These are phyloP conservation scores for Asterella californica DNA, from an alignment of 225 moss, liverwort and hornwort species.

Conservation along the genomic window DNA sequence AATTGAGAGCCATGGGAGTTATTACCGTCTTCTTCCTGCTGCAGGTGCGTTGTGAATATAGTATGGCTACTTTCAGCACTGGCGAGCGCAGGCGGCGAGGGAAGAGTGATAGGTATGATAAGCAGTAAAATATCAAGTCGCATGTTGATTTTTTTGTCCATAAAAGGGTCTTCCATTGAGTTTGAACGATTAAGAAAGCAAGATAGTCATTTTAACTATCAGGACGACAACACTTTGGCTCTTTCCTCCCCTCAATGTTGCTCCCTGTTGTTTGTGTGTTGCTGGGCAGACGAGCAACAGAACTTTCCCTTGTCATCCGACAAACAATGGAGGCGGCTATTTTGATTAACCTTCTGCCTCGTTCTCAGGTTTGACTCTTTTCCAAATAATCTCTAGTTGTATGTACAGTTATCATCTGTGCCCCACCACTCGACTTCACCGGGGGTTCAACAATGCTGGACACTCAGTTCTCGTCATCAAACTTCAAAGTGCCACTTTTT, in stretches of 20 bases:
- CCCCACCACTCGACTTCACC: no score
- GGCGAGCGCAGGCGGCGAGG: constrained; percentile 75
- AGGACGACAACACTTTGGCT: background rate
- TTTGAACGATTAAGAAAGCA: no score
- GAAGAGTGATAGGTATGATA: constrained; percentile 74
- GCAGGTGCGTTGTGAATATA: constrained; percentile 89
- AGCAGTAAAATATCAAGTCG: no score
- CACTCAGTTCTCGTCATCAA: background rate
- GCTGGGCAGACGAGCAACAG: constrained; percentile 70
- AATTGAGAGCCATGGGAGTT: background rate
- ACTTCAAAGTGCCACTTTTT: no score
- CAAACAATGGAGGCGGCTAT: constrained; percentile 98
- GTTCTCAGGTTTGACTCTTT: constrained; percentile 66
- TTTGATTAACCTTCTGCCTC: constrained; percentile 81
- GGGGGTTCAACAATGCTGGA: background rate
- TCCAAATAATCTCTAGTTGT: background rate
- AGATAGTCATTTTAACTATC: background rate
- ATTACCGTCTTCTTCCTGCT: background rate
- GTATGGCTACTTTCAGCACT: constrained; percentile 97
- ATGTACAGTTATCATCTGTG: background rate
- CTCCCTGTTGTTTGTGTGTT: background rate
- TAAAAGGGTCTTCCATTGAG: background rate
- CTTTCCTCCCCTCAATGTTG: background rate
- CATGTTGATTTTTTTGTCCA: background rate
- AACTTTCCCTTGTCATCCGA: constrained; percentile 87